These are phyloP conservation scores for Leccinum subrobustum DNA, from an alignment of 1,284 basidiomycete genomes.

Conservation along the genomic window DNA sequence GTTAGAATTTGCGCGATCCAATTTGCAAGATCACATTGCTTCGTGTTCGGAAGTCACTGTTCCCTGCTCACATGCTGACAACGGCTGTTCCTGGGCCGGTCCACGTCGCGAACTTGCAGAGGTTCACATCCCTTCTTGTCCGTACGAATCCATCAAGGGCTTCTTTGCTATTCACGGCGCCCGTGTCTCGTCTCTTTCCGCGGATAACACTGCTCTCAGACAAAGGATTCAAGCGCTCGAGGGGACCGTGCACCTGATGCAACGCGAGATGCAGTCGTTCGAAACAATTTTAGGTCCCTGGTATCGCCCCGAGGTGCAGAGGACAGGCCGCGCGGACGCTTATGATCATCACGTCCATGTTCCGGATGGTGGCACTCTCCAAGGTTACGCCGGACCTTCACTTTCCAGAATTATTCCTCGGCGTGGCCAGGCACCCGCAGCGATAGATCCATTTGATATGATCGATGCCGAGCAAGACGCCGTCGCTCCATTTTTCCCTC, in stretches of 20 bases:
- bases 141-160: slow-evolving; percentile 61
- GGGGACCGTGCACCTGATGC: slow-evolving; percentile 44
- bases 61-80: slow-evolving; percentile 46
- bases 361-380: slow-evolving; percentile 13
- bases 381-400: slow-evolving; percentile 15
- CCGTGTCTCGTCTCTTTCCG: slow-evolving; percentile 44
- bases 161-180: slow-evolving; percentile 53
- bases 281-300: slow-evolving; percentile 64
- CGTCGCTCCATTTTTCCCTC: slow-evolving; percentile 52
- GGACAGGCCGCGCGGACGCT: slow-evolving; percentile 10
- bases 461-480: slow-evolving; percentile 32
- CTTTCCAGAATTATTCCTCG: slow-evolving; percentile 16
- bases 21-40: slow-evolving; percentile 36
- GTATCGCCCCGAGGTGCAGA: slow-evolving; percentile 40
- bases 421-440: slow-evolving; percentile 13
- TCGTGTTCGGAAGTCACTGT: slow-evolving; percentile 42
- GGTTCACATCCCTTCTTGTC: slow-evolving; percentile 48
- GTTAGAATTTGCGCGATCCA: slow-evolving; percentile 35
- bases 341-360: slow-evolving; percentile 7
- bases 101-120: slow-evolving; percentile 39
- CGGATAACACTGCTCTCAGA: slow-evolving; percentile 62
- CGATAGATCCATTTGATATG: slow-evolving; percentile 19
- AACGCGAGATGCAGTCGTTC: slow-evolving; percentile 50
- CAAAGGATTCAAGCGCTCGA: slow-evolving; percentile 56
- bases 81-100: slow-evolving; percentile 60